phyloP scores from a whole-genome alignment of 2,329 filamentous ascomycete species.

The Colletotrichum limetticola region DNA sequence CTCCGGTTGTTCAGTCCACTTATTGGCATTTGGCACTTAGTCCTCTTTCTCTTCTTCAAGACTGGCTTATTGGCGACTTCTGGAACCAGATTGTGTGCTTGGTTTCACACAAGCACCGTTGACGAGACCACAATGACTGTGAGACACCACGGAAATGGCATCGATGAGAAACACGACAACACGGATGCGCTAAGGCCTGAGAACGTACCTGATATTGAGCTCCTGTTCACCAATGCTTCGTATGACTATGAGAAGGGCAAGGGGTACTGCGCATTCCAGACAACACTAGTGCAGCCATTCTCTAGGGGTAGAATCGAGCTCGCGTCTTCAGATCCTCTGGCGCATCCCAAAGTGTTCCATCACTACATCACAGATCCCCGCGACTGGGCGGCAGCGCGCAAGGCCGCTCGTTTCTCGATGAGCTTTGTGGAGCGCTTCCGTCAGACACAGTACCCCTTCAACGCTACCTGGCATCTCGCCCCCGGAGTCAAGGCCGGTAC shows the following conservation, averaged over 20 bases:
- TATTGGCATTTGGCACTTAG: slow-evolving; percentile 40
- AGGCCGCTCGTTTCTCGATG: slow-evolving; percentile 44
- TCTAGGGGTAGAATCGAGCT: slow-evolving; percentile 45
- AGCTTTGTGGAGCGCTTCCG: slow-evolving; percentile 43
- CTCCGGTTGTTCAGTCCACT: slow-evolving; percentile 37
- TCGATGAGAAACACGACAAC: slow-evolving; percentile 29
- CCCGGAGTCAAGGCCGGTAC: slow-evolving; percentile 5
- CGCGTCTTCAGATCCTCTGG: slow-evolving; percentile 46
- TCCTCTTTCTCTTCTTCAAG: slow-evolving; percentile 43
- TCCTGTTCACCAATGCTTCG: slow-evolving; percentile 52
- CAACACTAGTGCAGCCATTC: slow-evolving; percentile 43
- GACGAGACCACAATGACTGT: slow-evolving; percentile 42
- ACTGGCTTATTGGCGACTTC: slow-evolving; percentile 39
- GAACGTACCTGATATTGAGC: slow-evolving; percentile 45
- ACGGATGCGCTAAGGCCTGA: slow-evolving; percentile 35
- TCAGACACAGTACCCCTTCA: slow-evolving; percentile 39
- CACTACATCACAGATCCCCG: slow-evolving; percentile 44
- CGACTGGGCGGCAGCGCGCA: slow-evolving; percentile 41
- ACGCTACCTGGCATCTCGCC: slow-evolving; percentile 16
- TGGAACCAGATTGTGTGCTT: slow-evolving; percentile 39
- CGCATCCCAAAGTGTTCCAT: slow-evolving; percentile 44
- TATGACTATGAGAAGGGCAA: slow-evolving; percentile 39
- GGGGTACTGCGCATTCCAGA: slow-evolving; percentile 40
- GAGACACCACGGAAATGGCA: slow-evolving; percentile 2
- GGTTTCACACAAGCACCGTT: slow-evolving; percentile 40